Percentiles rank a stretch among this genome's conserved stretches.
These are phyloP conservation scores for Schizosaccharomyces octosporus DNA, from an alignment of 805 yeast genomes.

Conservation along the genomic window DNA sequence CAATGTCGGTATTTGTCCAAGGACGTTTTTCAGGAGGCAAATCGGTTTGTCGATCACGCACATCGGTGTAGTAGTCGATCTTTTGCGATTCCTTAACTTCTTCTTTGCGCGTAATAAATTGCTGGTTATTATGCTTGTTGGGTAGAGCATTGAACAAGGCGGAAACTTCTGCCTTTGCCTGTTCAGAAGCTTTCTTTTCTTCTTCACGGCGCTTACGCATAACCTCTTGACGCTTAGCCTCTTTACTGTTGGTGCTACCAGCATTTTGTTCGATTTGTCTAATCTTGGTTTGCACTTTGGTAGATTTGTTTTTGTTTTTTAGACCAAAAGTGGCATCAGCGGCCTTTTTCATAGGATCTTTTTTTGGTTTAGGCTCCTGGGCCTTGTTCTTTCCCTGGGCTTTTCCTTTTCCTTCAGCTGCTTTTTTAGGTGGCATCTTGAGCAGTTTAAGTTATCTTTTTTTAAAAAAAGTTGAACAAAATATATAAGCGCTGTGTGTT, in stretches of 20 bases:
- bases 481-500: too few relatives aligned
- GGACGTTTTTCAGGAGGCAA: constrained; percentile 95
- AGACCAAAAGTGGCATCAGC: constrained; percentile 87
- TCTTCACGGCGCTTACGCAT: constrained; percentile 40
- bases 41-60: constrained; percentile 26
- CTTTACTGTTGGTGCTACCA: constrained; percentile 6
- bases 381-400: neutral
- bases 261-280: constrained; percentile 43
- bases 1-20: constrained; percentile 53
- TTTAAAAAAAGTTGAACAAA: too few relatives aligned
- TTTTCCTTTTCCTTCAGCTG: neutral
- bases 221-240: constrained; percentile 31
- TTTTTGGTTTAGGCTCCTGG: neutral
- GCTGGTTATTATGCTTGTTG: constrained; percentile 64
- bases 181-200: constrained; percentile 76
- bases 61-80: constrained; percentile 81
- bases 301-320: constrained; percentile 82
- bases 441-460: too few relatives aligned
- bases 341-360: constrained; percentile 10
- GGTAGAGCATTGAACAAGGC: constrained; percentile 42
- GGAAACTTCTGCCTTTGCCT: constrained; percentile 68
- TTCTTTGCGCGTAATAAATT: constrained; percentile 77
- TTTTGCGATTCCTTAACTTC: constrained; percentile 36
- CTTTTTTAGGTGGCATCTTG: neutral
- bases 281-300: constrained; percentile 58